Percentiles rank a stretch among this genome's conserved stretches.
Evolutionary conservation across 345 rosid genomes (phyloP).

Genomic region (Gossypium longicalyx): DNA sequence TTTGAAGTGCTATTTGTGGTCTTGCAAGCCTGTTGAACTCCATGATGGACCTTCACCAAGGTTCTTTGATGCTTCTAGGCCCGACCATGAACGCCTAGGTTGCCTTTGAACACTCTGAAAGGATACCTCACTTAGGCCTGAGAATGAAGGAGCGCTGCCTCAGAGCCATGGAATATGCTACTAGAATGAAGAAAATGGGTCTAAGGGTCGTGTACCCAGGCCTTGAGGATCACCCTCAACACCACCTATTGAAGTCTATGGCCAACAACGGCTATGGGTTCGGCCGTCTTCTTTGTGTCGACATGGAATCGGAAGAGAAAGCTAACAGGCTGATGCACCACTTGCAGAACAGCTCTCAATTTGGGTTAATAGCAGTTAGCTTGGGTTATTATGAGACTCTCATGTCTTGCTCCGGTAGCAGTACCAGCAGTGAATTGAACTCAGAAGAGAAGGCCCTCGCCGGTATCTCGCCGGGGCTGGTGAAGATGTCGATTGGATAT

Average conservation of each 20-base stretch:
- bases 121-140: conserved; percentile 77
- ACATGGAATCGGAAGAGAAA: conserved; percentile 82
- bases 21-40: conserved; percentile 70
- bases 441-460: conserved; percentile 62
- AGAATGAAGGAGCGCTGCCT: conserved; percentile 84
- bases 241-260: conserved; percentile 51
- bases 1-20: conserved; percentile 82
- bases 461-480: conserved; percentile 85
- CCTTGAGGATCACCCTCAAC: conserved; percentile 75
- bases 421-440: conserved; percentile 81
- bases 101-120: conserved; percentile 77
- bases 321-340: conserved; percentile 75
- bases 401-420: conserved; percentile 91
- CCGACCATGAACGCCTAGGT: conserved; percentile 97
- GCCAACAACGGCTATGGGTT: conserved; percentile 73
- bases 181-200: conserved; percentile 64
- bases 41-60: conserved; percentile 93
- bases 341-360: conserved; percentile 66
- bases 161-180: conserved; percentile 65
- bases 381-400: conserved; percentile 89
- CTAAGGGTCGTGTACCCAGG: conserved; percentile 84
- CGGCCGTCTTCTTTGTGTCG: conserved; percentile 71
- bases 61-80: conserved; percentile 81
- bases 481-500: conserved; percentile 85
- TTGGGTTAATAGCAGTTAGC: conserved; percentile 97